Evolutionary conservation across 2,329 filamentous ascomycete species (phyloP).

Genomic region (Neonectria hederae): DNA sequence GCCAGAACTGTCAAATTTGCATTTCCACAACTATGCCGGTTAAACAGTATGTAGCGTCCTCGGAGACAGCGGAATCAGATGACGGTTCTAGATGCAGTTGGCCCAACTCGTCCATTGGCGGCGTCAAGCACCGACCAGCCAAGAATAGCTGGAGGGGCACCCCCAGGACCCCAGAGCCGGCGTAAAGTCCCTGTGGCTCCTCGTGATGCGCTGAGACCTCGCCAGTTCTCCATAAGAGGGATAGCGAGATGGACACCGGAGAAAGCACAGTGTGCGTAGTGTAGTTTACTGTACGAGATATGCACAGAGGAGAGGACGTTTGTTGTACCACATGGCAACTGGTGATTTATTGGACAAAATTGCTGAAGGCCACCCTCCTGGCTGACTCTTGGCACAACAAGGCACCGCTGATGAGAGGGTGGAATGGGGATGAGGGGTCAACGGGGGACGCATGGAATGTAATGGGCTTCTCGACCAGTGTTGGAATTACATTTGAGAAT

Average conservation of each 20-base stretch:
- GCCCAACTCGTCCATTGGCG: slow-evolving; percentile 22
- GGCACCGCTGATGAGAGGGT: slow-evolving; percentile 3
- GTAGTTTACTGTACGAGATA: neutral
- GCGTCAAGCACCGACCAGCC: slow-evolving; percentile 21
- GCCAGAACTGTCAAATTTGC: neutral
- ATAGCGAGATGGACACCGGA: slow-evolving; percentile 3
- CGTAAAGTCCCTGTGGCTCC: slow-evolving; percentile 4
- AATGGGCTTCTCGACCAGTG: slow-evolving; percentile 6
- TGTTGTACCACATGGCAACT: neutral
- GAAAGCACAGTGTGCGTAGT: neutral
- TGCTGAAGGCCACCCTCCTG: neutral
- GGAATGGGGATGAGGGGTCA: slow-evolving; percentile 12
- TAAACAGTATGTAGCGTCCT: neutral
- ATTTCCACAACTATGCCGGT: neutral
- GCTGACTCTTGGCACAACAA: slow-evolving; percentile 14
- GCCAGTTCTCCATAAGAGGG: slow-evolving; percentile 10
- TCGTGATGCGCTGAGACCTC: slow-evolving; percentile 24
- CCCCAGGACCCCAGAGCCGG: neutral
- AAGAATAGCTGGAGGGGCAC: slow-evolving; percentile 15
- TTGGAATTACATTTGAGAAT: slow-evolving; percentile 19
- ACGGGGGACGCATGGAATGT: slow-evolving; percentile 9
- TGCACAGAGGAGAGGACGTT: neutral
- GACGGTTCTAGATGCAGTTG: slow-evolving; percentile 21
- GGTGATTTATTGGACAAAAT: neutral
- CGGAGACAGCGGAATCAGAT: slow-evolving; percentile 17